Evolutionary conservation across 2,329 filamentous ascomycete species (phyloP).

Genomic region (Salinomyces thailandicus): DNA sequence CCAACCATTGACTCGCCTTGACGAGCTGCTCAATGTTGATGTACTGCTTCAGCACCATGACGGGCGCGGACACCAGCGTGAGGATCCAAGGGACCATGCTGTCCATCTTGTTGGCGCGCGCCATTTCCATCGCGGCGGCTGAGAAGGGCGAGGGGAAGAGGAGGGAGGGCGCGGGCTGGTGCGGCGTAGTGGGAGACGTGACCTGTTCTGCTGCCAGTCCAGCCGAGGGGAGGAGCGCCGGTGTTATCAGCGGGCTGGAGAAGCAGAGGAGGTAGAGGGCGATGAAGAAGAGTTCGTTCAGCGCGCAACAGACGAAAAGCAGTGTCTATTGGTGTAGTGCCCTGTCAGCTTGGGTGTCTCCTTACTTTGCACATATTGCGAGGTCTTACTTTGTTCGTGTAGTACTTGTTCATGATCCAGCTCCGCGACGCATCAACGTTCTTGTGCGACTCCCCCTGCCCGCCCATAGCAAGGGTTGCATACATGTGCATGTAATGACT

Average conservation of each 20-base stretch:
- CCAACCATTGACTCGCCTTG: conserved; percentile 85
- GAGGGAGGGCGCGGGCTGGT: conserved; percentile 48
- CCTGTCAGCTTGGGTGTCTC: background rate
- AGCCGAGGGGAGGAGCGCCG: conserved; percentile 54
- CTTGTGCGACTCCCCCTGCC: conserved; percentile 75
- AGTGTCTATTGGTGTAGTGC: conserved; percentile 65
- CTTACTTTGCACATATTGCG: too few relatives aligned
- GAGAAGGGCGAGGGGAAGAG: conserved; percentile 86
- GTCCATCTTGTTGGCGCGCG: conserved; percentile 72
- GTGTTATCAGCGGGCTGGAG: conserved; percentile 78
- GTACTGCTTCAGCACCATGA: conserved; percentile 86
- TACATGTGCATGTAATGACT: conserved; percentile 99
- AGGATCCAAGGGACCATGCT: conserved; percentile 63
- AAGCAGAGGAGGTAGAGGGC: conserved; percentile 96
- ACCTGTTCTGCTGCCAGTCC: conserved; percentile 4
- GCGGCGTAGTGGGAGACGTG: conserved; percentile 32
- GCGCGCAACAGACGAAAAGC: conserved; percentile 76
- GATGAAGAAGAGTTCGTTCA: conserved; percentile 98
- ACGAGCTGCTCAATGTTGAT: conserved; percentile 92
- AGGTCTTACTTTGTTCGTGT: conserved; percentile 87
- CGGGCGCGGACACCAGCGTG: conserved; percentile 65
- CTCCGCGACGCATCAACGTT: conserved; percentile 80
- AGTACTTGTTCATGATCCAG: conserved; percentile 88
- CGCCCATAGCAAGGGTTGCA: conserved; percentile 79
- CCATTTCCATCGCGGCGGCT: conserved; percentile 83